phyloP scores from a whole-genome alignment of 352 stramenopile genomes.

The Phytophthora tentaculata region DNA sequence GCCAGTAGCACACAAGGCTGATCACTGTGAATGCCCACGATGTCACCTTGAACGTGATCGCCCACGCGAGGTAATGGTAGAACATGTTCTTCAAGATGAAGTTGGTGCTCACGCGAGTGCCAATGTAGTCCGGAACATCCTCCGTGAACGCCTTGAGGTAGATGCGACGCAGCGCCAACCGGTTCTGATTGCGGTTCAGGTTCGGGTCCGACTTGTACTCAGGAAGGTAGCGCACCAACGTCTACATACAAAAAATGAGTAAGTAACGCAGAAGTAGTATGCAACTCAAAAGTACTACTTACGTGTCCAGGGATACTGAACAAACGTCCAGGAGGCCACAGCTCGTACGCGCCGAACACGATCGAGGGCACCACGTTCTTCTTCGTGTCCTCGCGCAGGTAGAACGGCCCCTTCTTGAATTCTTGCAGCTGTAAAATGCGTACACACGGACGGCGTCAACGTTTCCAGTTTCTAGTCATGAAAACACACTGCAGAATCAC shows the following conservation, averaged over 20 bases:
- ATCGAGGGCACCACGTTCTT: slow-evolving; percentile 83
- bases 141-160: slow-evolving; percentile 78
- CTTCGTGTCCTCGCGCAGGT: slow-evolving; percentile 82
- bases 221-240: slow-evolving; percentile 76
- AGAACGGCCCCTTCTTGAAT: slow-evolving; percentile 90
- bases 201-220: slow-evolving; percentile 70
- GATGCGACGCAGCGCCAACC: slow-evolving; percentile 77
- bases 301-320: slow-evolving; percentile 79
- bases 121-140: slow-evolving; percentile 74
- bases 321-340: slow-evolving; percentile 78
- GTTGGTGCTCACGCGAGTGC: slow-evolving; percentile 52
- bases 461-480: no score
- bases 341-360: slow-evolving; percentile 83
- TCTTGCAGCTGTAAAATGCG: slow-evolving; percentile 65
- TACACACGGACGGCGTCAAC: slow-evolving; percentile 4
- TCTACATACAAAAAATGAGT: slow-evolving; percentile 37
- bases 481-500: background rate
- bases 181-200: slow-evolving; percentile 84
- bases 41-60: slow-evolving; percentile 68
- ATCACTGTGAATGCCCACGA: slow-evolving; percentile 51
- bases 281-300: slow-evolving; percentile 13
- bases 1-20: slow-evolving; percentile 42
- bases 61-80: slow-evolving; percentile 73
- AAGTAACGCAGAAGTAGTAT: slow-evolving; percentile 39
- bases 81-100: slow-evolving; percentile 72